Evolutionary conservation across 2,329 filamentous ascomycete species (phyloP), one percentile per base, ranked within the genome.

Genomic region (Amauroascus verrucosus): DNA sequence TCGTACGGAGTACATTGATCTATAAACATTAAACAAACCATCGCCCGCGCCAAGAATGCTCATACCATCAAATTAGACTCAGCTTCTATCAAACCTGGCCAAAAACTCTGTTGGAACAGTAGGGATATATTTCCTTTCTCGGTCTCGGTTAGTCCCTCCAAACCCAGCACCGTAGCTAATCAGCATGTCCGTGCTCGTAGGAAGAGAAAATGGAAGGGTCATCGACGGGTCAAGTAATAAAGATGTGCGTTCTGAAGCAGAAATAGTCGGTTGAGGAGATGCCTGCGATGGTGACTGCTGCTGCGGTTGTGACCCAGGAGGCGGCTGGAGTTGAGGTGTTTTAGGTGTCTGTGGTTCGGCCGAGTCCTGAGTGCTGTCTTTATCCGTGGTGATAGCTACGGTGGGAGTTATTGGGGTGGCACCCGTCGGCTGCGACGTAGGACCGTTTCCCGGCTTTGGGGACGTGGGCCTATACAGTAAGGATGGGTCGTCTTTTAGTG

Each of bases 161-260:
- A 97, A 93, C 0, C 93, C 93, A 11, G 93, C 90, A 0, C 93
- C 93, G 64, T 94, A 98, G 60, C 84, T 91, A 46, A 98, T 82
- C 46, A 97, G 78, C 93, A 98, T 98, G 68, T 98, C 93, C 24
- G 90, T 97, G 54, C 88, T 93, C 1, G 91, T 95, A 1, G 93
- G 93, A 26, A 98, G 75, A n/a, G 86, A 85, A 67, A 98, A 98
- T 0, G 93, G 93, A 24, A 98, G 78, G 79, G 96, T 95, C 56
- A 95, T 75, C 1, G 90, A 86, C 2, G 91, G 88, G 64, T 97
- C 90, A 51, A 97, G 72, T 41, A 96, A 81, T 33, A 96, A 76
- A 14, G 58, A 51, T 53, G 54, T 55, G 18, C 51, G 52, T 50
- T 57, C 50, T 37, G 43, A 51, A 18, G 56, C 37, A 11, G 61